Evolutionary conservation across 345 rosid genomes (phyloP), one percentile per base, ranked within the genome.

Genomic region (Lepidium didymum): DNA sequence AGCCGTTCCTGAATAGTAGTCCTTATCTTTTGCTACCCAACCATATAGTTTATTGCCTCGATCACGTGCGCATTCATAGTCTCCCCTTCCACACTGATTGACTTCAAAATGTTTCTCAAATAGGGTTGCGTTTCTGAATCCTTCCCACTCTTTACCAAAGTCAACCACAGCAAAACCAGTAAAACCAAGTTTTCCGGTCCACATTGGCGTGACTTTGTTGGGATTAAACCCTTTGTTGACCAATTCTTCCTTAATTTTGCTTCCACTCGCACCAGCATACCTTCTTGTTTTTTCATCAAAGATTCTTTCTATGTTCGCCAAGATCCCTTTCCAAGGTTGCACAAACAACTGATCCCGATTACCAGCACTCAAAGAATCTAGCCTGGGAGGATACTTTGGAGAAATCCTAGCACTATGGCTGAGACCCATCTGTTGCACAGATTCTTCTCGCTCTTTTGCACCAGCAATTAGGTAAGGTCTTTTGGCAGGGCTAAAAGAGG

Each of bases 11-110:
- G 83, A 72, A 41, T 70, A 0, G 72, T 50, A 92, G 69, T 92
- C 97, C 37, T 76, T 85, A 27, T 74, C 81, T 19, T 83, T 62
- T 11, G 97, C 98, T 45, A 90, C 53, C 98, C 98, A 90, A 38
- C 90, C 96, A 76, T 81, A 90, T 37, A 82, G 33, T 27, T 58
- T 72, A 56, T 81, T 77, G 27, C 85, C 85, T 42, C 71, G 46
- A 42, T 55, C 67, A 0, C 56, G 66, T 1, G 60, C 34, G 33
- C 23, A 51, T 55, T 77, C 88, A 31, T 38, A 70, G 44, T 82
- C 81, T 62, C 62, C 78, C 79, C 72, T 85, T 46, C 97, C 97
- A 67, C 77, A 41, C 14, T 19, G 64, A 27, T 73, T 63, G 14
- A 64, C 65, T 56, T 79, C 82, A 57, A 79, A 86, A 36, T 81